These are phyloP conservation scores for Polyrhizophydium stewartii DNA, from an alignment of 371 early-diverging fungal species.

Conservation along the genomic window DNA sequence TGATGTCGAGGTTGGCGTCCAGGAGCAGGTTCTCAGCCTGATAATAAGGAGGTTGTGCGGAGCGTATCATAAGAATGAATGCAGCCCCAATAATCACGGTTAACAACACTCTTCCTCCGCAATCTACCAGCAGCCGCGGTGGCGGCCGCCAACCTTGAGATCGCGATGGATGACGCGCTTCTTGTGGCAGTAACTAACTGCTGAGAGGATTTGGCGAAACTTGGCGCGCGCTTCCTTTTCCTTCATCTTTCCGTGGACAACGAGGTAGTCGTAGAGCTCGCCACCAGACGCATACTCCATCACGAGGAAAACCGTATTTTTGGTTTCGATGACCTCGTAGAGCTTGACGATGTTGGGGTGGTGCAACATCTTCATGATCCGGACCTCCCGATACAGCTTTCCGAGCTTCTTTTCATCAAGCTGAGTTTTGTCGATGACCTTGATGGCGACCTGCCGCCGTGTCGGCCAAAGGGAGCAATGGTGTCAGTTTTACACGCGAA, in stretches of 20 bases:
- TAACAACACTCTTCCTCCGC: too few relatives aligned
- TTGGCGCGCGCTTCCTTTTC: constrained; percentile 65
- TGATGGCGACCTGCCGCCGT: constrained; percentile 51
- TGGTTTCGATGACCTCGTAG: constrained; percentile 87
- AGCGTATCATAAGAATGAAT: too few relatives aligned
- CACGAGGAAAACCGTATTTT: constrained; percentile 70
- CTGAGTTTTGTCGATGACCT: constrained; percentile 78
- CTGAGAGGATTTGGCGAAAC: constrained; percentile 66
- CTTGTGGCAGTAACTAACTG: constrained; percentile 66
- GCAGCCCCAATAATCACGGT: too few relatives aligned
- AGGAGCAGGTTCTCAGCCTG: constrained; percentile 64
- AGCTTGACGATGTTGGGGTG: constrained; percentile 85
- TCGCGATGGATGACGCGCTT: constrained; percentile 71
- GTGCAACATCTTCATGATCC: constrained; percentile 79
- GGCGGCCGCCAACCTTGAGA: constrained; percentile 51
- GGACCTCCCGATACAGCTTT: constrained; percentile 80
- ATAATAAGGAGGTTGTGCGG: too few relatives aligned
- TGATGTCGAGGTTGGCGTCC: constrained; percentile 52
- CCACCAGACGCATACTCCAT: constrained; percentile 70
- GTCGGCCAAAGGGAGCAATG: too few relatives aligned
- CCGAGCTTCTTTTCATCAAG: constrained; percentile 75
- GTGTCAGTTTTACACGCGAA: too few relatives aligned
- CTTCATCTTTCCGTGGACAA: constrained; percentile 57
- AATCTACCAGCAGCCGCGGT: too few relatives aligned
- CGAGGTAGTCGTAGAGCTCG: constrained; percentile 64